These are phyloP conservation scores for Chalciporus chontae DNA, from an alignment of 768 basidiomycete species.

Conservation along the genomic window DNA sequence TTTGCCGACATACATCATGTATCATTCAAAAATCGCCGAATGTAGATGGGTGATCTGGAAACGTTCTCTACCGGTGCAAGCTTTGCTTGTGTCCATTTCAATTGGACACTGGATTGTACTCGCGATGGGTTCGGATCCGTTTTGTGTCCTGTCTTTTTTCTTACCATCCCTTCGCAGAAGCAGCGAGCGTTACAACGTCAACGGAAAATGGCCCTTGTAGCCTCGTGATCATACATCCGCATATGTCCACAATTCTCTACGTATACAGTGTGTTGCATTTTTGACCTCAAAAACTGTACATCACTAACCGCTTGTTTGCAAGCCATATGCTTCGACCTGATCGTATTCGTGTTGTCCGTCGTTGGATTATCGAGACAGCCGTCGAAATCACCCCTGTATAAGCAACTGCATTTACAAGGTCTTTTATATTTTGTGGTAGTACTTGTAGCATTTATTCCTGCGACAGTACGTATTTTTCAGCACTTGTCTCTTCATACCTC, in stretches of 20 bases:
- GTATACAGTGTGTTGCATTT: constrained; percentile 15
- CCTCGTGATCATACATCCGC: not conserved
- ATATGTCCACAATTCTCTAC: constrained; percentile 1
- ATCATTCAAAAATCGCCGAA: not conserved
- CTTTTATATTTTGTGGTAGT: constrained; percentile 19
- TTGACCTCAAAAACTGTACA: not conserved
- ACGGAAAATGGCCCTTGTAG: constrained; percentile 2
- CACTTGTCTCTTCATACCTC: not conserved
- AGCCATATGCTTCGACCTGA: constrained; percentile 22
- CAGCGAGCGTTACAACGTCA: constrained; percentile 5
- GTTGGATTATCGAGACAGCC: constrained; percentile 11
- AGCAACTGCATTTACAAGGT: constrained; percentile 15
- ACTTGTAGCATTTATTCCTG: constrained; percentile 15
- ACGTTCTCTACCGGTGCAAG: constrained; percentile 11
- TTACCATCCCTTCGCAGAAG: constrained; percentile 10
- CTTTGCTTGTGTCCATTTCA: constrained; percentile 7
- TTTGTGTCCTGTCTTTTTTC: not conserved
- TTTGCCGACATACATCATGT: not conserved
- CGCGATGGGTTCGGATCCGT: constrained; percentile 7
- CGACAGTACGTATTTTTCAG: constrained; percentile 5
- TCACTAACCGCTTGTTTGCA: not conserved
- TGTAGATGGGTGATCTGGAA: constrained; percentile 30
- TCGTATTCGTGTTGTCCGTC: constrained; percentile 16
- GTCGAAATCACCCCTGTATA: constrained; percentile 2
- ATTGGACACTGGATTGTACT: constrained; percentile 25